Evolutionary conservation across 305 asterid genomes (phyloP), one percentile per base, ranked within the genome.

Genomic region (Fraxinus albicans): DNA sequence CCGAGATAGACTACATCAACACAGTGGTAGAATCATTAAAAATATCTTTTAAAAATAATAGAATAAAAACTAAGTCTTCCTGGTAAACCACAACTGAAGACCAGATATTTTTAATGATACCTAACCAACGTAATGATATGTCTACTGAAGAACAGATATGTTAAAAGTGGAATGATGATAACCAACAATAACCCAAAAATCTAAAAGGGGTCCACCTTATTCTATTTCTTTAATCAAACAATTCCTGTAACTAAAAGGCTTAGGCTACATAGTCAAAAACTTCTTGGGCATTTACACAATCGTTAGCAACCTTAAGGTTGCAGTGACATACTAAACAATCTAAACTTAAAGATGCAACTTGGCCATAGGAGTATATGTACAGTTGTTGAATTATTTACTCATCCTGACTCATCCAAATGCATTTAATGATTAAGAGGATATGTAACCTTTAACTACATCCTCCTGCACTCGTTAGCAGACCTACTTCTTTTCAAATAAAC

Each of bases 1-100:
- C 83, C 95, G 87, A 44, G 91, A 90, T 74, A 97, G 84, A 89
- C 99, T 97, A 80, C 89, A 79, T 73, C 35, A 85, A 84, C n/a
- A 81, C 82, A 87, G 83, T 70, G 80, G 35, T 12, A 80, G 31
- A 81, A 87, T 77, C 65, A 84, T 80, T 33, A 72, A 7, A 73
- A 87, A 40, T 69, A 65, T 76, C 42, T 55, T 53, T 27, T 63
- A 55, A 58, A 58, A 77, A 76, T 50, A 72, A 38, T 60, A 79
- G 70, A 82, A 83, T 23, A 76, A 84, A 65, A 82, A 81, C 77
- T 70, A 58, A 65, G 40, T 80, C 44, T 47, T 42, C 19, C 25
- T 58, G 80, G 70, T 72, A 50, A 33, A 80, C 80, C 70, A 79
- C 77, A 58, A 77, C 73, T 25, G 73, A 6, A 60, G 12, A 60